Evolutionary conservation across 805 yeast species (phyloP).

Genomic region (Hanseniaspora valbyensis): DNA sequence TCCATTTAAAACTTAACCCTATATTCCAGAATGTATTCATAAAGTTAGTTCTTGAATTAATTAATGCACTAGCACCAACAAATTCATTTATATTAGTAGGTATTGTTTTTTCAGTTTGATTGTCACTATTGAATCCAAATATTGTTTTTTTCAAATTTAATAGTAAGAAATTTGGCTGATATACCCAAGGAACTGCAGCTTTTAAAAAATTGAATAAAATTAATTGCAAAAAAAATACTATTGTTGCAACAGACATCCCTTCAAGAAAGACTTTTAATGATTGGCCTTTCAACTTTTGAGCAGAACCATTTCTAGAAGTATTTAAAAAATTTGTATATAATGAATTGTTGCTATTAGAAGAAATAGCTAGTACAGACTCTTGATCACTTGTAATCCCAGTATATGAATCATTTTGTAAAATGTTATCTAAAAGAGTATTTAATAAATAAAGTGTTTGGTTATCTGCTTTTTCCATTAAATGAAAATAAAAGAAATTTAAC

Average conservation of each 20-base stretch:
- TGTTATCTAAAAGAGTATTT: too few relatives aligned
- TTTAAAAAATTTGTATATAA: constrained; percentile 30
- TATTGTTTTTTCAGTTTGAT: neutral
- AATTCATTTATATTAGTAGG: too few relatives aligned
- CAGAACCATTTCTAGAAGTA: constrained; percentile 47
- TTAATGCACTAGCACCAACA: neutral
- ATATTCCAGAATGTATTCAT: neutral
- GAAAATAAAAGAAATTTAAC: too few relatives aligned
- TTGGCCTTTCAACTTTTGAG: constrained; percentile 48
- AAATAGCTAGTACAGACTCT: neutral
- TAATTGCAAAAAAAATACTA: constrained; percentile 46
- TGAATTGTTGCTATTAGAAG: neutral
- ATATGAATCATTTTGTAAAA: neutral
- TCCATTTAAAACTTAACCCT: constrained; percentile 44
- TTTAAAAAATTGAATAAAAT: constrained; percentile 33
- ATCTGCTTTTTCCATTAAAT: too few relatives aligned
- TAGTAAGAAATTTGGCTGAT: constrained; percentile 41
- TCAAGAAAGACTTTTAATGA: constrained; percentile 46
- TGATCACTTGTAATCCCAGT: neutral
- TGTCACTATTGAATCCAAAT: neutral
- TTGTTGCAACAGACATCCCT: constrained; percentile 43
- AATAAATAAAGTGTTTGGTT: neutral
- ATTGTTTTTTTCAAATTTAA: constrained; percentile 1
- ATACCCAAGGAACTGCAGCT: constrained; percentile 32
- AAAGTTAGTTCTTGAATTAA: neutral